phyloP scores from a whole-genome alignment of 306 rosid species.

The Begonia loranthoides region DNA sequence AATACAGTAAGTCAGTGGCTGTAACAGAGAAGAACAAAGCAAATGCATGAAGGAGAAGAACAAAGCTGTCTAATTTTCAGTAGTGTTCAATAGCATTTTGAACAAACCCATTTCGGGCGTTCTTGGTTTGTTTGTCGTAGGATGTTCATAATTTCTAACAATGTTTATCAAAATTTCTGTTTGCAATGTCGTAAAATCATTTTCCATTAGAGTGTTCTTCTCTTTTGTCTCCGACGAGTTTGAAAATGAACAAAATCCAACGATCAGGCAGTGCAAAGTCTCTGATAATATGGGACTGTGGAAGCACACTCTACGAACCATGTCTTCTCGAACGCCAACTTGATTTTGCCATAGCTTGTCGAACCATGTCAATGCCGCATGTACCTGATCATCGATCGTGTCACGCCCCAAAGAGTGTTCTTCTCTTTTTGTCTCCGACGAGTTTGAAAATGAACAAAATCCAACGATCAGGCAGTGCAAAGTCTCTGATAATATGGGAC shows the following conservation, averaged over 20 bases:
- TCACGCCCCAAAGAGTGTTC: no score
- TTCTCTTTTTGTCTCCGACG: background rate
- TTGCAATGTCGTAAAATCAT: no score
- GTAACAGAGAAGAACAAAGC: background rate
- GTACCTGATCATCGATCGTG: constrained; percentile 18
- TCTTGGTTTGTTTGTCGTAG: no score
- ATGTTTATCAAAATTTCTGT: background rate
- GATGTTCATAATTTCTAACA: no score
- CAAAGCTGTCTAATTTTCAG: background rate
- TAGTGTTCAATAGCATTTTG: constrained; percentile 37
- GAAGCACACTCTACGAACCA: constrained; percentile 55
- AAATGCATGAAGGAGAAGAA: background rate
- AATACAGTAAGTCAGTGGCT: constrained; percentile 42
- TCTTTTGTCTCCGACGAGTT: background rate
- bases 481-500: constrained; percentile 37
- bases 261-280: constrained; percentile 8
- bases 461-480: constrained; percentile 1
- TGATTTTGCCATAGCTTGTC: constrained; percentile 33
- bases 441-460: background rate
- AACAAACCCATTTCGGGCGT: constrained; percentile 5
- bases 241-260: background rate
- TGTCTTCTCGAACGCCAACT: no score
- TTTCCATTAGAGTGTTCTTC: background rate
- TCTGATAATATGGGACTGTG: constrained; percentile 43
- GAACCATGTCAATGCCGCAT: constrained; percentile 46